A percentile compares a stretch with the other conserved stretches of the same genome.
Evolutionary conservation across 768 basidiomycete species (phyloP).

Genomic region (Hypholoma sublateritium): DNA sequence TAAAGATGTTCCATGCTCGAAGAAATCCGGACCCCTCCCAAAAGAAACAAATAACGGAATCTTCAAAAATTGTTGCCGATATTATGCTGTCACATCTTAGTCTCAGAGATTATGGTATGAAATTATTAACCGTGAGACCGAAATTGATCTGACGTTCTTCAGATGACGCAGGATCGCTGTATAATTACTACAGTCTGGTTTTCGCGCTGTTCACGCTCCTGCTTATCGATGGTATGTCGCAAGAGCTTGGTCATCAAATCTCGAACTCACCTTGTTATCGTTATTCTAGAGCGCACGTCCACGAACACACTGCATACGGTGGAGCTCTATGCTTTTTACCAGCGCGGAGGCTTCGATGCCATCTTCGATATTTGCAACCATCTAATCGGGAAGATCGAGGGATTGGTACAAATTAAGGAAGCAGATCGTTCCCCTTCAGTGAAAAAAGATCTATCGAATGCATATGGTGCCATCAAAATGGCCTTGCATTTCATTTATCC

Average conservation of each 20-base stretch:
- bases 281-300: constrained; percentile 64
- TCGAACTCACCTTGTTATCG: neutral
- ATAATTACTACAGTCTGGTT: constrained; percentile 48
- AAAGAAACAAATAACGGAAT: constrained; percentile 72
- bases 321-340: constrained; percentile 72
- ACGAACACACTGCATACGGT: constrained; percentile 81
- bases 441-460: constrained; percentile 69
- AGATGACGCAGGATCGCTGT: constrained; percentile 35
- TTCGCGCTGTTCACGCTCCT: constrained; percentile 44
- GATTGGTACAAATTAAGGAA: constrained; percentile 43
- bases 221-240: constrained; percentile 47
- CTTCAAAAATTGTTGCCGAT: constrained; percentile 67
- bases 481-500: constrained; percentile 75
- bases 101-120: constrained; percentile 51
- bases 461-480: constrained; percentile 80
- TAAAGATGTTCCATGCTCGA: constrained; percentile 83
- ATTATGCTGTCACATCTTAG: constrained; percentile 73
- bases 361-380: constrained; percentile 56
- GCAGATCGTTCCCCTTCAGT: constrained; percentile 59
- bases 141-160: neutral
- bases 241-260: constrained; percentile 3
- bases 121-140: neutral
- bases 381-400: constrained; percentile 59
- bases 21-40: constrained; percentile 75
- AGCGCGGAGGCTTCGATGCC: constrained; percentile 67